Percentiles rank a stretch among this genome's conserved stretches.
Conservation (phyloP, 2,329 filamentous ascomycete genomes). For the Emergomyces orientalis region DNA sequence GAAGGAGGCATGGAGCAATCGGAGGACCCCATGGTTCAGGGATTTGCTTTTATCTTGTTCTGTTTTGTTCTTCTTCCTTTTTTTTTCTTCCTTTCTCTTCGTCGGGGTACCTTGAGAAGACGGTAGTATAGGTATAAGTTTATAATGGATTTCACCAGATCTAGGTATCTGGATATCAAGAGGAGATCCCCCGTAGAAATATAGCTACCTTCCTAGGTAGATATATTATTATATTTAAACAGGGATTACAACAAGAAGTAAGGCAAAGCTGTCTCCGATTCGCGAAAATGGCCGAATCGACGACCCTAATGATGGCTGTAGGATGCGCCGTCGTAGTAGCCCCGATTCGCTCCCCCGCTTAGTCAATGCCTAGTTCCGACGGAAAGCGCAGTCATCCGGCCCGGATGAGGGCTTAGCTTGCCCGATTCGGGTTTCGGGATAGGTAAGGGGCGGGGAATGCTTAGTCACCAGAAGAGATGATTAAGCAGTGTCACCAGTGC, state of each 20-base stretch:
- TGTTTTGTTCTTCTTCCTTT: background rate
- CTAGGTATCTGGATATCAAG: background rate
- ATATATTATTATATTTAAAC: too few species aligned
- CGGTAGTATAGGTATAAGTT: background rate
- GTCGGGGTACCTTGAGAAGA: background rate
- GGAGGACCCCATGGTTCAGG: constrained; percentile 28
- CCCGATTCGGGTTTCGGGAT: background rate
- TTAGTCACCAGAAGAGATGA: background rate
- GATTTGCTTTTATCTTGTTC: background rate
- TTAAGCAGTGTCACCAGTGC: background rate
- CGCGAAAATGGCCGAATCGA: background rate
- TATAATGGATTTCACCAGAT: background rate
- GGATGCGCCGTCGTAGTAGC: background rate
- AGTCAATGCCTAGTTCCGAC: background rate
- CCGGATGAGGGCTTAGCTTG: background rate
- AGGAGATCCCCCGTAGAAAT: too few species aligned
- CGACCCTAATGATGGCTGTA: background rate
- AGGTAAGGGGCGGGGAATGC: background rate
- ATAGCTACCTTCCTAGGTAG: background rate
- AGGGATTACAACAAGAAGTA: background rate
- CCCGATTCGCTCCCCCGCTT: background rate
- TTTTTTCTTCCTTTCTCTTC: background rate
- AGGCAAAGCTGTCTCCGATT: background rate
- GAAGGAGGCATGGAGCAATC: constrained; percentile 37
- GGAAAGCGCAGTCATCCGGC: constrained; percentile 1